phyloP scores from a whole-genome alignment of 345 rosid species.

The Sisymbrium irio region DNA sequence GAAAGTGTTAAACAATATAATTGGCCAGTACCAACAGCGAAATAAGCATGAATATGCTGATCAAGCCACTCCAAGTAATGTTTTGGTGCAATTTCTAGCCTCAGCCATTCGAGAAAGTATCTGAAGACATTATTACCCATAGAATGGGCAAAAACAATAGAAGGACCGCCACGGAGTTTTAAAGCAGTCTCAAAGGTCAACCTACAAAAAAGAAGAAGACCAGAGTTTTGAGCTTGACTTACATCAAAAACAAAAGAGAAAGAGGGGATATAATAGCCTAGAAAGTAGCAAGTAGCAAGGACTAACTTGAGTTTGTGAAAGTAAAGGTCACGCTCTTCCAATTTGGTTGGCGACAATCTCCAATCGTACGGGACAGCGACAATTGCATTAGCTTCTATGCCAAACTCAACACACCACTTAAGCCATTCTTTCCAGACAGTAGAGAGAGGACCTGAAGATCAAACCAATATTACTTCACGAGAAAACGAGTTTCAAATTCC shows the following conservation, averaged over 20 bases:
- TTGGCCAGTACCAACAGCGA: slow-evolving; percentile 76
- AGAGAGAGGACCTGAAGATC: slow-evolving; percentile 81
- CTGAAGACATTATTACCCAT: slow-evolving; percentile 95
- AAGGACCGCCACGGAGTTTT: slow-evolving; percentile 92
- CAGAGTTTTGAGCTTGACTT: neutral
- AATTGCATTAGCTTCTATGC: slow-evolving; percentile 89
- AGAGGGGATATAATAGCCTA: neutral
- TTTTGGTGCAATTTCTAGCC: slow-evolving; percentile 97
- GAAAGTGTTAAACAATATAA: slow-evolving; percentile 10
- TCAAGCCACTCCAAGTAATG: slow-evolving; percentile 88
- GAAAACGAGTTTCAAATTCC: neutral
- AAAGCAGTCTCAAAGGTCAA: slow-evolving; percentile 92
- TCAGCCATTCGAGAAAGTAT: slow-evolving; percentile 96
- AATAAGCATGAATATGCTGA: slow-evolving; percentile 88
- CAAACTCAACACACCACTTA: slow-evolving; percentile 97
- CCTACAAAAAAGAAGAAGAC: slow-evolving; percentile 41
- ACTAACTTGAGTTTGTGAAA: slow-evolving; percentile 96
- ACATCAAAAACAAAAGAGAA: neutral
- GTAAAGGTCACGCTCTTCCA: slow-evolving; percentile 96
- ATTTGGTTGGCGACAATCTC: slow-evolving; percentile 92
- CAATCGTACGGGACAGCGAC: slow-evolving; percentile 97
- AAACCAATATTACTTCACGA: slow-evolving; percentile 9
- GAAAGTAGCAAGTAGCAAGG: too few species aligned
- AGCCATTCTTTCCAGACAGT: slow-evolving; percentile 99
- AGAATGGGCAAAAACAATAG: slow-evolving; percentile 94